Conservation (phyloP, 140 eudicot species). For the Oenanthe javanica region DNA sequence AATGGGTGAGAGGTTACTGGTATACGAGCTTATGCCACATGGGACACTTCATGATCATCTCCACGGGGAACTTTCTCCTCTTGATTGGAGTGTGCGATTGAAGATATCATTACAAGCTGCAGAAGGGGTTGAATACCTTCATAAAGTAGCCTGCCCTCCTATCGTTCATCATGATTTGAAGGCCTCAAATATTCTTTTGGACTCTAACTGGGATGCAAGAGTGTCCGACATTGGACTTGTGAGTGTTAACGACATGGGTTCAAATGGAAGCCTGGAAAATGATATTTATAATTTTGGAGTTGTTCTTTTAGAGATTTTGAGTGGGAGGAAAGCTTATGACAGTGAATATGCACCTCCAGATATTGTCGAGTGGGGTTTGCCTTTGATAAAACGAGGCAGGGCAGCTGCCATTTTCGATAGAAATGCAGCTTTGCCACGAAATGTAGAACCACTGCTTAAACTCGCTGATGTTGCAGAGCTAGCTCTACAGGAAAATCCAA, state of each 20-base stretch:
- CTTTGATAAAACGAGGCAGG: conserved; percentile 11
- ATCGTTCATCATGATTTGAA: conserved; percentile 15
- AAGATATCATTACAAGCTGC: conserved; percentile 18
- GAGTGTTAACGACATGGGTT: neutral
- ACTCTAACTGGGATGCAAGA: conserved; percentile 17
- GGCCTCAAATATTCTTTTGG: conserved; percentile 19
- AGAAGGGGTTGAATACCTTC: conserved; percentile 19
- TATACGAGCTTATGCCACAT: conserved; percentile 18
- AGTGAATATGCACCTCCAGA: conserved; percentile 12
- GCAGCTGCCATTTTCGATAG: conserved; percentile 19
- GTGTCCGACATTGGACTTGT: conserved; percentile 15
- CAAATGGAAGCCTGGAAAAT: conserved; percentile 1
- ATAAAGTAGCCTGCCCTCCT: conserved; percentile 9
- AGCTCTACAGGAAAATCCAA: conserved; percentile 8
- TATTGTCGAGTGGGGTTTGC: conserved; percentile 18
- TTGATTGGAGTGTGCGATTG: conserved; percentile 17
- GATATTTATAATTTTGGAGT: conserved; percentile 16
- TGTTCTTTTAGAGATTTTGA: conserved; percentile 18
- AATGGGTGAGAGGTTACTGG: conserved; percentile 21
- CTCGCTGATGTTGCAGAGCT: conserved; percentile 19
- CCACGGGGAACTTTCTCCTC: conserved; percentile 17
- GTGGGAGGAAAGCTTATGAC: conserved; percentile 18
- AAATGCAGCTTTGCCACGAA: conserved; percentile 15
- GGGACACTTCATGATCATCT: conserved; percentile 21
- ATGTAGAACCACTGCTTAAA: conserved; percentile 17